Percentiles rank a stretch among this genome's conserved stretches.
These are phyloP conservation scores for Melampsora americana DNA, from an alignment of 1,284 basidiomycete species.

Conservation along the genomic window DNA sequence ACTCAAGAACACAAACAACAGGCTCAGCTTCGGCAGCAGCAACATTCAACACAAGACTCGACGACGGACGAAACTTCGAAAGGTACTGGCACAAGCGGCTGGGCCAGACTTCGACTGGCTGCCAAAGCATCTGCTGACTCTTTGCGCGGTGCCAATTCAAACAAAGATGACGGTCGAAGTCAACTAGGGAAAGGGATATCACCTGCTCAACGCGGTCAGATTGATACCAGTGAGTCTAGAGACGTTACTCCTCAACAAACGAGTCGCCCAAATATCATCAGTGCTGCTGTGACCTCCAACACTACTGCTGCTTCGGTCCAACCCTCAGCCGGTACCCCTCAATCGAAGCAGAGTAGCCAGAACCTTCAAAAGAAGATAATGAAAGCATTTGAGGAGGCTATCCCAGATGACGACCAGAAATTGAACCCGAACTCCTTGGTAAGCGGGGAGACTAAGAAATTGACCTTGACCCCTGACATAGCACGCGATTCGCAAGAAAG, in stretches of 20 bases:
- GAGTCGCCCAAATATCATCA: not conserved
- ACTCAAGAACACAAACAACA: constrained; percentile 49
- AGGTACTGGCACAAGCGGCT: constrained; percentile 19
- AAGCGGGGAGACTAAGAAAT: constrained; percentile 39
- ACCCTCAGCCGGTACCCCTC: constrained; percentile 9
- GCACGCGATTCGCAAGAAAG: constrained; percentile 25
- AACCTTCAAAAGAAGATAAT: not conserved
- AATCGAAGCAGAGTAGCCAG: not conserved
- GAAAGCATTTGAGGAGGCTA: not conserved
- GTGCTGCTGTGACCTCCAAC: not conserved
- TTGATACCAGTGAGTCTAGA: constrained; percentile 13
- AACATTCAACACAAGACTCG: constrained; percentile 46
- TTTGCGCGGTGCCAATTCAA: constrained; percentile 18
- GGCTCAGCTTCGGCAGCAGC: constrained; percentile 49
- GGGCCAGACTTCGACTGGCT: constrained; percentile 42
- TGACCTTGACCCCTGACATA: constrained; percentile 40
- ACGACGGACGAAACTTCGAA: constrained; percentile 10
- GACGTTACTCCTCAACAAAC: not conserved
- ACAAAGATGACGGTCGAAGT: constrained; percentile 41
- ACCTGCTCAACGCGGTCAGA: constrained; percentile 33
- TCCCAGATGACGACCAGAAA: not conserved
- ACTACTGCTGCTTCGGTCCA: not conserved
- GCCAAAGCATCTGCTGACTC: constrained; percentile 44
- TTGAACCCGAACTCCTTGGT: constrained; percentile 9
- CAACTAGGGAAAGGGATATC: constrained; percentile 39